Base-by-base conservation (phyloP, 495 filamentous ascomycete species). In the Xylaria cubensis region DNA sequence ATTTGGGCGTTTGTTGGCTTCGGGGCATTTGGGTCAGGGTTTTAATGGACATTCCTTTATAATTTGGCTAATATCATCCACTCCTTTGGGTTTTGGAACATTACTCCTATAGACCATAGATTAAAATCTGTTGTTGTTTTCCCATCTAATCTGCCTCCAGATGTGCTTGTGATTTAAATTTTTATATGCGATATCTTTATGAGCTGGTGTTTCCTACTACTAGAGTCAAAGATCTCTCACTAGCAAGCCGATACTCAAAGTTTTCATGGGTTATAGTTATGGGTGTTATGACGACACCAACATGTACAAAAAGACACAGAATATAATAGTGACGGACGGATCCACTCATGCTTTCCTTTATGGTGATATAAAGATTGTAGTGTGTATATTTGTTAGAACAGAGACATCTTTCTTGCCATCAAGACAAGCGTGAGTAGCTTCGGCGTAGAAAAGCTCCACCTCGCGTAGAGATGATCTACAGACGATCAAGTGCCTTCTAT, bases 21-120 rank as follows among this genome's bases (percentile, higher is more conserved):
- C n/a, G n/a, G 39, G 21, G 13, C 10, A 64, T 24, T 64, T 44
- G 4, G 24, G 13, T 64, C 24, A 21, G 34, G 46, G 39, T 1
- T 50, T 8, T 55, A 32, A 44, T 32, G 69, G 21, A 34, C 63
- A 56, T 32, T 42, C 42, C 36, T 64, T 64, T 1, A 46, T 74
- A 64, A 29, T 42, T 58, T 69, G 58, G 51, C 50, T 66, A 58
- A 48, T 46, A 62, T 64, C 46, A 70, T 73, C 65, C 50, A 64
- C 46, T 64, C 61, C 46, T 71, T 71, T 19, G 4, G 10, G 13
- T 2, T 10, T 63, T 2, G 32, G 59, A 39, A 19, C 21, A 4
- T 32, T 32, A 32, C 24, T 56, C 53, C 29, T 56, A 12, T 56
- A 56, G 53, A 56, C 53, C 4, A 32, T 56, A 56, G 53, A 56